Evolutionary conservation across 2,329 filamentous ascomycete species (phyloP), one percentile per base, ranked within the genome.

Genomic region (Annulohypoxylon truncatum): DNA sequence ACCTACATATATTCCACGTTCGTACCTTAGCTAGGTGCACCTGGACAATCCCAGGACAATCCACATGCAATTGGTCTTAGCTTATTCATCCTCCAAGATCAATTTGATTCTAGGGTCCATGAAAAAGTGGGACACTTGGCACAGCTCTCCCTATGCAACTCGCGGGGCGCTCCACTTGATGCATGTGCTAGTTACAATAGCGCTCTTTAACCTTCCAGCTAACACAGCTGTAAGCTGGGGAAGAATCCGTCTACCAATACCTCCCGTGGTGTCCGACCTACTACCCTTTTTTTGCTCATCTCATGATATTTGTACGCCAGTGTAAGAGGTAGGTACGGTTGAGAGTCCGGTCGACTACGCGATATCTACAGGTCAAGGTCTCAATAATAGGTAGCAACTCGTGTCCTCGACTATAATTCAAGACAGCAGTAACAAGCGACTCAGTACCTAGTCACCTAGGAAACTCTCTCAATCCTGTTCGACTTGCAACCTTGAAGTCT

Each of bases 361-460:
- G 13, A 55, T 26, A 55, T 54, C 58, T 51, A 61, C 56, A 54
- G 53, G 15, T 33, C 13, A 46, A 47, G 52, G 54, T 22, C 33
- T 48, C 31, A 18, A n/a, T 52, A 50, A 35, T 33, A 22, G 18
- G 44, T 33, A 22, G 18, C 56, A 50, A 38, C 20, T 26, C n/a
- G 20, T 38, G 42, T 58, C 29, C 47, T 60, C 13, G 20, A 48
- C 59, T 61, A 53, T 35, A 58, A 18, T 61, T 56, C 46, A 59
- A 61, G 46, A 57, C 56, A 61, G 63, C 35, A 66, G 22, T 47
- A 60, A 51, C 55, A 61, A 64, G 59, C 66, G 51, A 63, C 56
- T 55, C 50, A 26, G n/a, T n/a, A n/a, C n/a, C 13, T 13, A 18
- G 29, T 38, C 31, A 22, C 47, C 46, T 55, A 44, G 42, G 33